Conservation (phyloP, 2,329 filamentous ascomycete genomes). For the Colletotrichum sp. region DNA sequence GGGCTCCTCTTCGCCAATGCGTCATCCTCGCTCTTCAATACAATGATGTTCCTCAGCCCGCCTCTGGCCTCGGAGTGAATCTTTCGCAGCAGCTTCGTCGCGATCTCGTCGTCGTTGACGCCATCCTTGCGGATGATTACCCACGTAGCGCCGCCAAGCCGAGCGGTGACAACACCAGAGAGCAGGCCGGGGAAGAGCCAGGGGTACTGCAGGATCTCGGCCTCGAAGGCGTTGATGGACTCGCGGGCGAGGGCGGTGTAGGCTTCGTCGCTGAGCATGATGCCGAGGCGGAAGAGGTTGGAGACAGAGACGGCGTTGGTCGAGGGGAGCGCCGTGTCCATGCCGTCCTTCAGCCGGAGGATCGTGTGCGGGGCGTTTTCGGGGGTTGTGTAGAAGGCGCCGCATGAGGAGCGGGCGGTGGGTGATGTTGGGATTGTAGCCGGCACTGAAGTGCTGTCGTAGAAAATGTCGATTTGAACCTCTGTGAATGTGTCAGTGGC, state of each 20-base stretch:
- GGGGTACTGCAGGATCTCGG: conserved; percentile 90
- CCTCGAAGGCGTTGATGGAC: conserved; percentile 85
- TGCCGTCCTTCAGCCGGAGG: conserved; percentile 90
- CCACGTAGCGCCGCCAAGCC: conserved; percentile 66
- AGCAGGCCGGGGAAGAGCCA: conserved; percentile 89
- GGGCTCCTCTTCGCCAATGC: conserved; percentile 28
- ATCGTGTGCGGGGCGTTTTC: conserved; percentile 71
- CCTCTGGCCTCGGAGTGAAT: conserved; percentile 30
- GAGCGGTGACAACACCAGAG: conserved; percentile 74
- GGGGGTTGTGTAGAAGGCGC: conserved; percentile 77
- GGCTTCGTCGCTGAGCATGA: conserved; percentile 68
- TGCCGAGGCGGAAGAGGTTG: conserved; percentile 84
- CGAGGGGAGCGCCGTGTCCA: conserved; percentile 90
- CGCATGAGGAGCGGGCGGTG: conserved; percentile 46
- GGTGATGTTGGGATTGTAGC: conserved; percentile 35
- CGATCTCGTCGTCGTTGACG: conserved; percentile 6
- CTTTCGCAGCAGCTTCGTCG: conserved; percentile 18
- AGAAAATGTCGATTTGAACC: conserved; percentile 78
- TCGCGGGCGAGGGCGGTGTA: conserved; percentile 72
- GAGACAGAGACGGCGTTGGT: conserved; percentile 86
- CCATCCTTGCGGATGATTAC: conserved; percentile 25
- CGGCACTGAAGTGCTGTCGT: conserved; percentile 58
- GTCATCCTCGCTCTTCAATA: conserved; percentile 16
- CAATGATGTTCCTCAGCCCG: conserved; percentile 31
- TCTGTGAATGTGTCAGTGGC: conserved; percentile 46